Conservation (phyloP, 1,284 basidiomycete species). For the Malassezia nana region DNA sequence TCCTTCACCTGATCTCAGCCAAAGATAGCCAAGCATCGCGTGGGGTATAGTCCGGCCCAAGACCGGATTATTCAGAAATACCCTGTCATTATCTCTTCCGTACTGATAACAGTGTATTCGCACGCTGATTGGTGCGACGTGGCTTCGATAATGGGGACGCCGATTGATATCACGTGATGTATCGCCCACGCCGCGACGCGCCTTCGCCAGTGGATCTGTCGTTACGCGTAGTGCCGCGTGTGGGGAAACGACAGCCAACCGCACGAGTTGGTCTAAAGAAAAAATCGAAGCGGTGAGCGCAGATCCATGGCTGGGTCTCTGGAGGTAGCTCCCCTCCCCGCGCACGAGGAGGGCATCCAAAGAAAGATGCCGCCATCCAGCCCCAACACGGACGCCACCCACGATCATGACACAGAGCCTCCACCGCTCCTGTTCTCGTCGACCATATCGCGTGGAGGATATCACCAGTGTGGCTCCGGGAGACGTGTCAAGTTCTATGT, state of each 20-base stretch:
- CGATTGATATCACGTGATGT: neutral
- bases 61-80: neutral
- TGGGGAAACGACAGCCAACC: neutral
- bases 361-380: neutral
- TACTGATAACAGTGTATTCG: neutral
- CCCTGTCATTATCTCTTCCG: neutral
- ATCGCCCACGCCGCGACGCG: neutral
- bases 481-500: conserved; percentile 46
- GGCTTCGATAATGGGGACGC: neutral
- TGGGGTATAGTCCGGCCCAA: neutral
- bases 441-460: conserved; percentile 38
- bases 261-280: no score
- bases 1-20: neutral
- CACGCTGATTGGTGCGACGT: neutral
- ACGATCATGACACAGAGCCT: neutral
- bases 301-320: neutral
- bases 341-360: neutral
- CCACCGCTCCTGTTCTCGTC: conserved; percentile 19
- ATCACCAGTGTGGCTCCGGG: conserved; percentile 46
- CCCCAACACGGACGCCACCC: neutral
- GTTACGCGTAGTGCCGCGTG: neutral
- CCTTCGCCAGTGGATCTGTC: neutral
- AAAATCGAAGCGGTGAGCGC: neutral
- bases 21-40: neutral
- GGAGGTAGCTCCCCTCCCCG: neutral